These are phyloP conservation scores for Aspergillus mulundensis DNA, from an alignment of 495 filamentous ascomycete genomes.

Conservation along the genomic window DNA sequence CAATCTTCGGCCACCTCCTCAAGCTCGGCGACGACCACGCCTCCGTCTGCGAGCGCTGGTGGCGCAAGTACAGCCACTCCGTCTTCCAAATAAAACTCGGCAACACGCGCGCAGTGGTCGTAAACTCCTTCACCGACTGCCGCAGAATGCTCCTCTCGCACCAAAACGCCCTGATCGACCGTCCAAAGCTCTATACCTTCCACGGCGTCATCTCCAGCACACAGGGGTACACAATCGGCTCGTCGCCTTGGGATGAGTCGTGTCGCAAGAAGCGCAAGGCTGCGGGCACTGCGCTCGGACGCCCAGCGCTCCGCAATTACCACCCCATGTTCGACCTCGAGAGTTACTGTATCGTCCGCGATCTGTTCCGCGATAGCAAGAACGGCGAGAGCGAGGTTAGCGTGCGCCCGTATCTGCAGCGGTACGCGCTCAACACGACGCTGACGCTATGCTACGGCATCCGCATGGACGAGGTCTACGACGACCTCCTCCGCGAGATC, in stretches of 20 bases:
- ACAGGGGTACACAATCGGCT: constrained; percentile 44
- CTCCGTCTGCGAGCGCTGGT: constrained; percentile 51
- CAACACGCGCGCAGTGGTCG: constrained; percentile 47
- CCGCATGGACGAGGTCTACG: constrained; percentile 51
- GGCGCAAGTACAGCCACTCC: constrained; percentile 46
- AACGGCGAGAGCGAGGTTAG: constrained; percentile 36
- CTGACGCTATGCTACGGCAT: constrained; percentile 52
- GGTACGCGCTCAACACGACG: constrained; percentile 49
- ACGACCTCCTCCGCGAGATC: constrained; percentile 47
- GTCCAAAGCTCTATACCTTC: constrained; percentile 47
- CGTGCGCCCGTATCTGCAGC: constrained; percentile 42
- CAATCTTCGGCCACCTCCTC: constrained; percentile 51
- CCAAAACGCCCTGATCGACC: constrained; percentile 45
- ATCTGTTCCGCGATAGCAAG: constrained; percentile 39
- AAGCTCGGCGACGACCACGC: constrained; percentile 55
- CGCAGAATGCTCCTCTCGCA: constrained; percentile 43
- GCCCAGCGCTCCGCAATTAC: constrained; percentile 45
- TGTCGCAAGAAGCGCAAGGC: constrained; percentile 51
- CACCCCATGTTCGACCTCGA: constrained; percentile 52
- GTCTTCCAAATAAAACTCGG: constrained; percentile 54
- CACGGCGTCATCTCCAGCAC: constrained; percentile 46
- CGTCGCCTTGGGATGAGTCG: constrained; percentile 48
- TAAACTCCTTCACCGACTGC: constrained; percentile 46
- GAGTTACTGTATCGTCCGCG: constrained; percentile 45
- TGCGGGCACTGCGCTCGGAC: constrained; percentile 41